Evolutionary conservation across 2,329 filamentous ascomycete species (phyloP).

Genomic region (Magnaporthiopsis rhizophila): DNA sequence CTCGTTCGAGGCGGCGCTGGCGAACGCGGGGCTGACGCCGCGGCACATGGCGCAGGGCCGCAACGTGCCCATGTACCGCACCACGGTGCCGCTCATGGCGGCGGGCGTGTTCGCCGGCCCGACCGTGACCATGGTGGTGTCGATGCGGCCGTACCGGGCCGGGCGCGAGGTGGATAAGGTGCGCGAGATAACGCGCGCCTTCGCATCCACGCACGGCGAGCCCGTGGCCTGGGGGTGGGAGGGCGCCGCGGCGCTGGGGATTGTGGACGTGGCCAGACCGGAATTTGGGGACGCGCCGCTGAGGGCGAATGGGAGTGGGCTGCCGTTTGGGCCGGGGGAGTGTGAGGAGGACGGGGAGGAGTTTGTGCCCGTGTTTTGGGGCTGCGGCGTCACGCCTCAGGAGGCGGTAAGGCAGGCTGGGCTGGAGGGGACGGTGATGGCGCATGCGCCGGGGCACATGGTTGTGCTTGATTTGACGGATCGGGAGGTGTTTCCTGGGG

Average conservation of each 20-base stretch:
- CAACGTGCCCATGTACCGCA: constrained; percentile 56
- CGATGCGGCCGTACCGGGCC: constrained; percentile 50
- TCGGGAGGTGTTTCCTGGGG: constrained; percentile 24
- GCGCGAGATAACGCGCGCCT: constrained; percentile 45
- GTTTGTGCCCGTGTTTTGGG: constrained; percentile 52
- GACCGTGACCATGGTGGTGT: constrained; percentile 51
- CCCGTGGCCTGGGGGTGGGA: constrained; percentile 27
- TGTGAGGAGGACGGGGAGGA: constrained; percentile 29
- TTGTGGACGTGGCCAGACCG: constrained; percentile 40
- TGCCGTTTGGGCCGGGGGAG: constrained; percentile 18
- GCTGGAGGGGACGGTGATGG: constrained; percentile 48
- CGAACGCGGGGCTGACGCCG: constrained; percentile 39
- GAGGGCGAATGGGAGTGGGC: constrained; percentile 26
- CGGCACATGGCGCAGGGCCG: constrained; percentile 38
- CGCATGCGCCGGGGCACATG: constrained; percentile 56
- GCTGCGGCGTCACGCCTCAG: constrained; percentile 59
- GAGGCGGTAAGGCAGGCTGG: constrained; percentile 51
- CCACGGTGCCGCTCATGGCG: constrained; percentile 44
- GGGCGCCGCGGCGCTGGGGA: constrained; percentile 33
- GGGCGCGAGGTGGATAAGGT: constrained; percentile 40
- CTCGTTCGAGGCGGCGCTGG: constrained; percentile 53
- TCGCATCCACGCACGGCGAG: constrained; percentile 52
- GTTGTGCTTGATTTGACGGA: constrained; percentile 45
- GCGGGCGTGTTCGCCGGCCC: constrained; percentile 48
- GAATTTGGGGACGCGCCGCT: constrained; percentile 47